These are phyloP conservation scores for Salvia rosmarinus DNA, from an alignment of 257 asterid species.

Conservation along the genomic window DNA sequence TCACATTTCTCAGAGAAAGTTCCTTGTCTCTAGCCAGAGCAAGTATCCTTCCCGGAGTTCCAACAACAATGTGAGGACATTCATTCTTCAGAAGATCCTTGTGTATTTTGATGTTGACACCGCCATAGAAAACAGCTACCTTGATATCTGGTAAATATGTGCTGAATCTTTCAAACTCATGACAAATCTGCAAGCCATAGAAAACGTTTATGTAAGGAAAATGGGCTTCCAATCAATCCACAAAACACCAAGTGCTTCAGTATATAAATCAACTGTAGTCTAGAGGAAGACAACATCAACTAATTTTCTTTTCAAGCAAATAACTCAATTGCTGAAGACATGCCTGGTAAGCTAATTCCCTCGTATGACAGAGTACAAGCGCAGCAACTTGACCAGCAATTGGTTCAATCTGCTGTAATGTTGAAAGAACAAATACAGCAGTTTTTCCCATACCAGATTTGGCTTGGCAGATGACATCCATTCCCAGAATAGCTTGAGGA, in stretches of 20 bases:
- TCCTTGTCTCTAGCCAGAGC: conserved; percentile 63
- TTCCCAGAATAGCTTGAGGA: conserved; percentile 94
- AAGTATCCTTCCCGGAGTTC: conserved; percentile 64
- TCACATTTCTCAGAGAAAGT: conserved; percentile 57
- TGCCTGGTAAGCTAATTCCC: conserved; percentile 92
- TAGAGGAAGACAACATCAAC: neutral
- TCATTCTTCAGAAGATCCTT: conserved; percentile 63
- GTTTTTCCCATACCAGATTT: conserved; percentile 98
- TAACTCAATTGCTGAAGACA: neutral
- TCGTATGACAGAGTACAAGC: conserved; percentile 78
- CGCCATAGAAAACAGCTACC: conserved; percentile 65
- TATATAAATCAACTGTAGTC: neutral
- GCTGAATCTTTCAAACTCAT: conserved; percentile 61
- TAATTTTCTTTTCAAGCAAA: neutral
- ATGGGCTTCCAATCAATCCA: neutral
- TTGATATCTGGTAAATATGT: conserved; percentile 55
- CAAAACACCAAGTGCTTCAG: neutral
- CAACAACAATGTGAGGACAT: conserved; percentile 68
- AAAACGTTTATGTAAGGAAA: conserved; percentile 11
- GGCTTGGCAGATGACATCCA: conserved; percentile 98
- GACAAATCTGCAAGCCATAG: conserved; percentile 50
- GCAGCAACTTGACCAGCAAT: conserved; percentile 91
- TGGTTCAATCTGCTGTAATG: conserved; percentile 91
- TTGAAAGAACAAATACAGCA: conserved; percentile 88
- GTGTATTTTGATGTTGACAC: conserved; percentile 56